These are phyloP conservation scores for Phytophthora macrochlamydospora DNA, from an alignment of 352 stramenopile genomes.

Conservation along the genomic window DNA sequence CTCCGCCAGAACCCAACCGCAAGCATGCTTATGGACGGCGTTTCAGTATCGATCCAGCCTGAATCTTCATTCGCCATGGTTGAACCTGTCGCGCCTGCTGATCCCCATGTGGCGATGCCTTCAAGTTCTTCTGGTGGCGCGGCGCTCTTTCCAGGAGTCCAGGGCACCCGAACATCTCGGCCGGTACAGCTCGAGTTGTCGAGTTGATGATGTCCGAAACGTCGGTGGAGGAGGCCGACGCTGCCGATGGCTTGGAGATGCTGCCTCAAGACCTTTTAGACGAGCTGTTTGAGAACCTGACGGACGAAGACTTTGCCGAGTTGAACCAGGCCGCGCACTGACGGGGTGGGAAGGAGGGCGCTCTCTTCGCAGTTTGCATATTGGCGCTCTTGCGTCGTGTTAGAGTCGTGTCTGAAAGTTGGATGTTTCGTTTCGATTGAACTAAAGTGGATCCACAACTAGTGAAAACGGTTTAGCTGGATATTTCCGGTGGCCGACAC, in stretches of 20 bases:
- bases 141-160: background rate
- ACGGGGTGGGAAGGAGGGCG: too few species aligned
- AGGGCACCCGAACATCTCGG: conserved; percentile 8
- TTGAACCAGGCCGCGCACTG: conserved; percentile 3
- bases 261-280: conserved; percentile 28
- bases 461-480: background rate
- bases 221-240: conserved; percentile 16
- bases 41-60: conserved; percentile 11
- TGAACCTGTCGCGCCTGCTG: too few species aligned
- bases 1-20: conserved; percentile 29
- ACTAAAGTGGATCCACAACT: too few species aligned
- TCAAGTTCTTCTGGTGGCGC: background rate
- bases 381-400: too few species aligned
- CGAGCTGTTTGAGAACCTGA: conserved; percentile 28
- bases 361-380: too few species aligned
- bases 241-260: conserved; percentile 20
- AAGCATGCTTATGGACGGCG: conserved; percentile 25
- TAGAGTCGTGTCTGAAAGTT: too few species aligned
- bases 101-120: background rate
- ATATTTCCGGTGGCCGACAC: conserved; percentile 1
- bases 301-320: conserved; percentile 27
- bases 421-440: too few species aligned
- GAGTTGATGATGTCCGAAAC: conserved; percentile 27
- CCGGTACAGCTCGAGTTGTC: conserved; percentile 13
- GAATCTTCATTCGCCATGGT: background rate